These are phyloP conservation scores for Brassica rapa DNA, from an alignment of 345 rosid genomes.

Conservation along the genomic window DNA sequence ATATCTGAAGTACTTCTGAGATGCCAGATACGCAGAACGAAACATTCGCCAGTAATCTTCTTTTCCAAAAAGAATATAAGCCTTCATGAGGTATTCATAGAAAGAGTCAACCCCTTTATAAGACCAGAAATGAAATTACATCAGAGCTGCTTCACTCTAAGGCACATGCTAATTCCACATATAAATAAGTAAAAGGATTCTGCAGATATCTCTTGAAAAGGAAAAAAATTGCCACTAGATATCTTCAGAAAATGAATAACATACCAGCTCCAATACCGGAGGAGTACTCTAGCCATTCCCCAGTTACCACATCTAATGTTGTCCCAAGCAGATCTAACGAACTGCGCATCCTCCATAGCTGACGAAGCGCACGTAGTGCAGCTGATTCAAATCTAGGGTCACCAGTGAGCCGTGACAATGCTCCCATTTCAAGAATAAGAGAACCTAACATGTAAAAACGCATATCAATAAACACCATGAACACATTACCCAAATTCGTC, in stretches of 20 bases:
- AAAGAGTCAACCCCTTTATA: constrained; percentile 92
- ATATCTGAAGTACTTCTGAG: constrained; percentile 88
- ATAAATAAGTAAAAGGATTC: neutral
- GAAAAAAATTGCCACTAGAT: neutral
- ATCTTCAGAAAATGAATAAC: constrained; percentile 15
- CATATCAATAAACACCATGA: constrained; percentile 25
- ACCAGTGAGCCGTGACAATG: constrained; percentile 84
- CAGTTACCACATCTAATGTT: constrained; percentile 73
- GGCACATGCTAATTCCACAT: constrained; percentile 4
- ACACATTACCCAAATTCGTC: constrained; percentile 8
- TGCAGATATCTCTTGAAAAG: constrained; percentile 1
- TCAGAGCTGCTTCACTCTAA: constrained; percentile 8
- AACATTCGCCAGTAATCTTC: constrained; percentile 97
- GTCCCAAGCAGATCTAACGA: constrained; percentile 86
- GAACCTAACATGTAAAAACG: constrained; percentile 56
- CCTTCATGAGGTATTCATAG: constrained; percentile 91
- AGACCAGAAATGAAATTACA: constrained; percentile 40
- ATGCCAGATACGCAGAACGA: constrained; percentile 85
- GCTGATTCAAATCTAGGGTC: constrained; percentile 86
- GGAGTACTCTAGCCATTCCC: constrained; percentile 90
- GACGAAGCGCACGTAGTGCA: constrained; percentile 85
- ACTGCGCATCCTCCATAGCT: constrained; percentile 96
- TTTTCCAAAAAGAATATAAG: constrained; percentile 91
- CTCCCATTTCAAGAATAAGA: constrained; percentile 97
- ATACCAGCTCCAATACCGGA: constrained; percentile 98